phyloP scores from a whole-genome alignment of 129 eudicot species.

The Helianthus tuberosus region DNA sequence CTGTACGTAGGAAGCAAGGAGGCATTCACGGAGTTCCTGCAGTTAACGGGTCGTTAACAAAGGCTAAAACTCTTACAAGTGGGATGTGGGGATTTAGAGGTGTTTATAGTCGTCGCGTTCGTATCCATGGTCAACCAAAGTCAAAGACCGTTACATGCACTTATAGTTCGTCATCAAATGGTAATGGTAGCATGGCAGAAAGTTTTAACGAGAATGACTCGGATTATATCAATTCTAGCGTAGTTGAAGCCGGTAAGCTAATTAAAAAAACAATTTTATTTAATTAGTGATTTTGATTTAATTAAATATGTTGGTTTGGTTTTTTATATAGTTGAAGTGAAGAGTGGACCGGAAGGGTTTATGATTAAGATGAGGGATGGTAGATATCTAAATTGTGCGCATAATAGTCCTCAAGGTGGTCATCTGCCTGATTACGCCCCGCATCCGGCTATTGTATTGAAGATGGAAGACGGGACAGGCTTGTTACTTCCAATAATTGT shows the following conservation, averaged over 20 bases:
- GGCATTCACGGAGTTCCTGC: constrained; percentile 40
- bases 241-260: constrained; percentile 81
- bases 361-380: constrained; percentile 49
- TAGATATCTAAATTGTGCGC: constrained; percentile 40
- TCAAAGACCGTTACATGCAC: constrained; percentile 32
- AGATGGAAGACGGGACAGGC: constrained; percentile 97
- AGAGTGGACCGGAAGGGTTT: constrained; percentile 37
- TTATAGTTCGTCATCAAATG: constrained; percentile 44
- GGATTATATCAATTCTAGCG: constrained; percentile 80
- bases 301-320: neutral
- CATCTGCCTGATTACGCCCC: constrained; percentile 67
- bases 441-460: constrained; percentile 89
- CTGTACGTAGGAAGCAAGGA: constrained; percentile 58
- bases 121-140: constrained; percentile 34
- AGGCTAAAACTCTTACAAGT: constrained; percentile 54
- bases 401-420: constrained; percentile 50
- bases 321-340: constrained; percentile 33
- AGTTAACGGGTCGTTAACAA: constrained; percentile 35
- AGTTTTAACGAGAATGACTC: constrained; percentile 53
- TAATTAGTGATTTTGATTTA: neutral
- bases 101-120: constrained; percentile 31
- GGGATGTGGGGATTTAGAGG: constrained; percentile 61
- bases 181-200: constrained; percentile 46
- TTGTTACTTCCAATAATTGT: constrained; percentile 87
- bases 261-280: constrained; percentile 1